Conservation (phyloP, 1,284 basidiomycete genomes). For the Tetrapyrgos nigripes region DNA sequence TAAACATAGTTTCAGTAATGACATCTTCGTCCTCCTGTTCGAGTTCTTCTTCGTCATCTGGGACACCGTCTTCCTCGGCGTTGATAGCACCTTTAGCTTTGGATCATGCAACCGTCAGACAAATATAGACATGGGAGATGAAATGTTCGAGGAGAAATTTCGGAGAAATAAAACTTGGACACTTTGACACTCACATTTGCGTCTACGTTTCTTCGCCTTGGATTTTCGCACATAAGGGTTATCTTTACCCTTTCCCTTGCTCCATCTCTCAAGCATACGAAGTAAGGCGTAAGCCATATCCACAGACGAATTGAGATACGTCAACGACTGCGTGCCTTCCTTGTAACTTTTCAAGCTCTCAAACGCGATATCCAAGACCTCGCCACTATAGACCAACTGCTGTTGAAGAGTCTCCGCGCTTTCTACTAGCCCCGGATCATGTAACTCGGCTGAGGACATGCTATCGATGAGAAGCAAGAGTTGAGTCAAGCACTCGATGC, state of each 20-base stretch:
- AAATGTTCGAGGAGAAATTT: conserved; percentile 13
- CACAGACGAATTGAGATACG: conserved; percentile 87
- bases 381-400: conserved; percentile 92
- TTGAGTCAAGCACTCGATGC: conserved; percentile 91
- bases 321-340: conserved; percentile 69
- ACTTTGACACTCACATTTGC: conserved; percentile 44
- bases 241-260: conserved; percentile 62
- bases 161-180: background rate
- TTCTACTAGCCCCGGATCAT: conserved; percentile 69
- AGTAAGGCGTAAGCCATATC: conserved; percentile 84
- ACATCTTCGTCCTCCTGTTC: conserved; percentile 65
- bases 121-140: too few species aligned
- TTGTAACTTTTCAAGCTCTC: conserved; percentile 81
- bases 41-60: conserved; percentile 66
- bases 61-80: conserved; percentile 64
- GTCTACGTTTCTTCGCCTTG: conserved; percentile 54
- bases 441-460: conserved; percentile 54
- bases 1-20: conserved; percentile 86
- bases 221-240: conserved; percentile 84
- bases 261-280: conserved; percentile 87
- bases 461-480: conserved; percentile 83
- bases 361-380: conserved; percentile 87
- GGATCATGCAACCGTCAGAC: too few species aligned
- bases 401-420: conserved; percentile 84
- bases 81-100: too few species aligned